Evolutionary conservation across 129 eudicot species (phyloP).

Genomic region (Deinandra increscens): DNA sequence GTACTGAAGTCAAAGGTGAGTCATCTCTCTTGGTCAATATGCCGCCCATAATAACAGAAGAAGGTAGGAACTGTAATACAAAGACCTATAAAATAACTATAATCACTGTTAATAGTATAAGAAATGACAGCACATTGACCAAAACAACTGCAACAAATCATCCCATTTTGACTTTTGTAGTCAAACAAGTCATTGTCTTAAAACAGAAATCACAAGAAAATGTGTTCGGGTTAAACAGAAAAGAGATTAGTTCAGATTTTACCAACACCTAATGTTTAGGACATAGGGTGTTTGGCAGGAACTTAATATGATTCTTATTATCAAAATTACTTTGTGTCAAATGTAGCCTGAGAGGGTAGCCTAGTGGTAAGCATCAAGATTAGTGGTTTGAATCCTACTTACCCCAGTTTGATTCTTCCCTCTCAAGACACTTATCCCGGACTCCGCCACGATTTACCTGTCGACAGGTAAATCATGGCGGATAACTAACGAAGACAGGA

Average conservation of each 20-base stretch:
- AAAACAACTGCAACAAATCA: not conserved
- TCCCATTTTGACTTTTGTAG: slow-evolving; percentile 4
- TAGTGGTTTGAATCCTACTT: not conserved
- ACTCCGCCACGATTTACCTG: no score
- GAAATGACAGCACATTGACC: not conserved
- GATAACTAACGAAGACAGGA: no score
- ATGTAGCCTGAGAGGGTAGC: no score
- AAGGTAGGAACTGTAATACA: no score
- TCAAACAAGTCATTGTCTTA: not conserved
- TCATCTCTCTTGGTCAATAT: slow-evolving; percentile 35
- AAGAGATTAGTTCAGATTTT: not conserved
- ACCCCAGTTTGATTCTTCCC: no score
- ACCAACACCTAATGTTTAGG: not conserved
- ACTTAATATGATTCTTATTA: not conserved
- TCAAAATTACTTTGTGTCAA: not conserved
- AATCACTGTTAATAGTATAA: not conserved
- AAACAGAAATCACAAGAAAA: not conserved
- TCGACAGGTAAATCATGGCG: no score
- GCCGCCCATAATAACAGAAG: slow-evolving; percentile 57
- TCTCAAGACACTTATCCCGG: no score
- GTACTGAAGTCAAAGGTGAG: slow-evolving; percentile 42
- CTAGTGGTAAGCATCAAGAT: not conserved
- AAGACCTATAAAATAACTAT: not conserved
- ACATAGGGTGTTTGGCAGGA: not conserved
- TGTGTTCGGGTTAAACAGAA: not conserved